Evolutionary conservation across 768 basidiomycete species (phyloP), one percentile per base, ranked within the genome.

Genomic region (Suillus ampliporus): DNA sequence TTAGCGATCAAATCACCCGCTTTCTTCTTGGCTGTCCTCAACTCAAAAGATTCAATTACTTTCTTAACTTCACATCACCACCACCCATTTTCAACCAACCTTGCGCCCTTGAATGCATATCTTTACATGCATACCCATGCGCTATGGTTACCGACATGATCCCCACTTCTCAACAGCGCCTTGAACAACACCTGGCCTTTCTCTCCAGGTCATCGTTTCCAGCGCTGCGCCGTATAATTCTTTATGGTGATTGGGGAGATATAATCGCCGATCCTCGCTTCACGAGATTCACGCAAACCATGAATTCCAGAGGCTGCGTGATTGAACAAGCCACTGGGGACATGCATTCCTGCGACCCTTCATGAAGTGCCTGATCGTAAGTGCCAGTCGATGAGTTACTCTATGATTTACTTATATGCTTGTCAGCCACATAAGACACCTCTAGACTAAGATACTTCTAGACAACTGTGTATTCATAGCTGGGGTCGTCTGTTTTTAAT

Each of bases 161-260:
- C 58, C 62, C 72, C 40, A 64, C 72, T 28, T 68, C 68, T 23
- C 84, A 83, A 81, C 67, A 69, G 23, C 75, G 82, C 61, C 66
- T 86, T 37, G 77, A 76, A 48, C 70, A 70, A 15, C 88, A 90
- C 68, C 81, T 89, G 41, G 67, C 76, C 43, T 74, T 80, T 37
- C 78, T 85, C 61, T 74, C 74, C 11, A 69, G 79, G 21, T 71
- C 62, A 1, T 67, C 68, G 37, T 82, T 88, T 66, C 82, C 87
- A 21, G 71, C 77, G 26, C 80, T 91, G 19, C 70, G 71, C 52
- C 68, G 66, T 15, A 66, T 90, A 4, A 63, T 81, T 31, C 69
- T 90, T 21, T 79, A 86, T 62, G 88, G 87, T 13, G 76, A 85
- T 52, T 89, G 88, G 87, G 73, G 71, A 23, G 65, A 72, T 13